Evolutionary conservation across 331 rosid genomes (phyloP).

Genomic region (Phaseolus coccineus): DNA sequence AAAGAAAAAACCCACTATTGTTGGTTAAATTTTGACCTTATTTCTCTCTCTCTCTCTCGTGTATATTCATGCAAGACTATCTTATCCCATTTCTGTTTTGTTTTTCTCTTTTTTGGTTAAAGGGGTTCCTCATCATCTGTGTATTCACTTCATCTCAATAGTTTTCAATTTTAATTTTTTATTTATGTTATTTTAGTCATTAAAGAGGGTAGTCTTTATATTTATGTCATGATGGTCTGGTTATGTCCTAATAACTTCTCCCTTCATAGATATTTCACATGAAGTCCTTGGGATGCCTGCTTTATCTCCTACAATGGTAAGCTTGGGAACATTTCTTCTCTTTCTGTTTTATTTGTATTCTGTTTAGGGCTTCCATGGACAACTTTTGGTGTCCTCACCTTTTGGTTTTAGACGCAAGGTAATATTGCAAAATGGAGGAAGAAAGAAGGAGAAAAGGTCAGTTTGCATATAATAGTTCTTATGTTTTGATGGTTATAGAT

Average conservation of each 20-base stretch:
- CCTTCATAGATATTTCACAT: slow-evolving; percentile 70
- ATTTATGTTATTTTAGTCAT: slow-evolving; percentile 11
- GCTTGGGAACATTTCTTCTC: slow-evolving; percentile 37
- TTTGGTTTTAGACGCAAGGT: slow-evolving; percentile 79
- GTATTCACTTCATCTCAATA: neutral
- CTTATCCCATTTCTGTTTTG: neutral
- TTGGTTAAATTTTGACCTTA: neutral
- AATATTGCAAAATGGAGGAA: slow-evolving; percentile 90
- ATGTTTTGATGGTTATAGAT: slow-evolving; percentile 44
- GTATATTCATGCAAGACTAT: neutral
- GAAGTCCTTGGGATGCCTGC: slow-evolving; percentile 92
- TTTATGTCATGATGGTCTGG: slow-evolving; percentile 4
- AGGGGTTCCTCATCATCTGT: neutral
- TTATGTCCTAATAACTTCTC: slow-evolving; percentile 36
- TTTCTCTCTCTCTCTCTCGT: neutral
- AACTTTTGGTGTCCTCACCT: slow-evolving; percentile 41
- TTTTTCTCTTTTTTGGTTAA: neutral
- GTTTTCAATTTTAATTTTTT: neutral
- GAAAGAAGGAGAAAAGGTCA: slow-evolving; percentile 97
- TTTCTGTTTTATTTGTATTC: slow-evolving; percentile 27
- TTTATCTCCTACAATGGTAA: slow-evolving; percentile 97
- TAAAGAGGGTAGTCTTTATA: slow-evolving; percentile 36
- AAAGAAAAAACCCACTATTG: neutral
- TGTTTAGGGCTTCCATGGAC: slow-evolving; percentile 40
- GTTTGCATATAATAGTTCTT: slow-evolving; percentile 45